A percentile compares a stretch with the other conserved stretches of the same genome.
Conservation (phyloP, 2,329 filamentous ascomycete genomes). For the Orbilia blumenaviensis region DNA sequence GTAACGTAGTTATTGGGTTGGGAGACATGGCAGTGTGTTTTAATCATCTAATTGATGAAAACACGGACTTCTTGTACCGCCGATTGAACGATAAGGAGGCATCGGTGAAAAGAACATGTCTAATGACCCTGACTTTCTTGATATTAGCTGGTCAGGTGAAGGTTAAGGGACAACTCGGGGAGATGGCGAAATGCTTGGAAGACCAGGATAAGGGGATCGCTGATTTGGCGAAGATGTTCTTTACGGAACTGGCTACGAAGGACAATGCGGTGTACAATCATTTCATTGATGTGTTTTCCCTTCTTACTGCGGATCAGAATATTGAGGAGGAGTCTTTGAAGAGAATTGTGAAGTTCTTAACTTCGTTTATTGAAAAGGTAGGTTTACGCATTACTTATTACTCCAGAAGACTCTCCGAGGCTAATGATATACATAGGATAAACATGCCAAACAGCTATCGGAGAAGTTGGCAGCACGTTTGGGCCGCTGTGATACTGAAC, state of each 20-base stretch:
- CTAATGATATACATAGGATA: slow-evolving; percentile 72
- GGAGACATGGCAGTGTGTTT: slow-evolving; percentile 99
- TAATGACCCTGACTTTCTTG: slow-evolving; percentile 98
- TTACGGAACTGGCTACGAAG: slow-evolving; percentile 95
- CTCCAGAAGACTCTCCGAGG: not conserved
- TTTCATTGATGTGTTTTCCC: slow-evolving; percentile 98
- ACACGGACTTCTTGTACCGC: slow-evolving; percentile 96
- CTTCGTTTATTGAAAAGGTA: slow-evolving; percentile 98
- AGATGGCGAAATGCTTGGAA: slow-evolving; percentile 99
- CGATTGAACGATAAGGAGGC: slow-evolving; percentile 86
- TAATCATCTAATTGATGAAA: slow-evolving; percentile 98
- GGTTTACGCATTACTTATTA: slow-evolving; percentile 56
- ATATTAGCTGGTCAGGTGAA: slow-evolving; percentile 98
- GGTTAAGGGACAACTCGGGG: slow-evolving; percentile 96
- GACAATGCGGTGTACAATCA: slow-evolving; percentile 99
- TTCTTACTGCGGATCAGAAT: slow-evolving; percentile 81
- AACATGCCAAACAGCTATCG: slow-evolving; percentile 92
- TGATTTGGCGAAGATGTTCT: slow-evolving; percentile 96
- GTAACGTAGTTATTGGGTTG: slow-evolving; percentile 94
- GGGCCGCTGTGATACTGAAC: slow-evolving; percentile 84
- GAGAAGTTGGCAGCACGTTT: slow-evolving; percentile 91
- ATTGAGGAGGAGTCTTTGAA: slow-evolving; percentile 86
- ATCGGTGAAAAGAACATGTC: slow-evolving; percentile 93
- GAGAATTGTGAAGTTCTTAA: slow-evolving; percentile 88
- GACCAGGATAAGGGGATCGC: slow-evolving; percentile 94